These are phyloP conservation scores for Alternaria gansuensis DNA, from an alignment of 2,329 filamentous ascomycete genomes.

Conservation along the genomic window DNA sequence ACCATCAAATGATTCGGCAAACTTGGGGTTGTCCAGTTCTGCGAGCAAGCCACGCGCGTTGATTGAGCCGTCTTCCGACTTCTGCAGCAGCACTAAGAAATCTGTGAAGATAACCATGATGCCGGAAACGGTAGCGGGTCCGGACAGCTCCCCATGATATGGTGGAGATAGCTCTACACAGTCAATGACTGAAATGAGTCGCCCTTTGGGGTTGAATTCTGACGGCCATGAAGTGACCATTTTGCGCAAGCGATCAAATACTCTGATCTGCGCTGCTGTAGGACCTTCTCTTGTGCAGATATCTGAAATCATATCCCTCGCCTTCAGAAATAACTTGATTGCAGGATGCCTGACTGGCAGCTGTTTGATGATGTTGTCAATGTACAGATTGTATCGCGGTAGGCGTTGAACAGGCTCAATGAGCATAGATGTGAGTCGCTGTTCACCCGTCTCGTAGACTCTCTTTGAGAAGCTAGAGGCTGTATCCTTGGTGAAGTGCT, in stretches of 20 bases:
- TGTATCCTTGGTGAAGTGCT: conserved; percentile 76
- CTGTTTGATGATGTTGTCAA: conserved; percentile 90
- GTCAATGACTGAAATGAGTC: conserved; percentile 82
- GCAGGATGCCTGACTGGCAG: conserved; percentile 88
- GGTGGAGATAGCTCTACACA: conserved; percentile 79
- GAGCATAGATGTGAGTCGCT: conserved; percentile 85
- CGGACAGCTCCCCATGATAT: conserved; percentile 63
- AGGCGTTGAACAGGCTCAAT: conserved; percentile 97
- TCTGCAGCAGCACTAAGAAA: conserved; percentile 78
- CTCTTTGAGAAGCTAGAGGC: conserved; percentile 84
- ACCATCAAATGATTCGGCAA: conserved; percentile 45
- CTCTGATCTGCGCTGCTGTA: conserved; percentile 73
- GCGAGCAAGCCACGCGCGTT: conserved; percentile 81
- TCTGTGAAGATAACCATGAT: conserved; percentile 88
- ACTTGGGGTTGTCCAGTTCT: conserved; percentile 81
- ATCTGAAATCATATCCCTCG: conserved; percentile 91
- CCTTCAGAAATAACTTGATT: conserved; percentile 81
- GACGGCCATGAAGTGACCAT: conserved; percentile 81
- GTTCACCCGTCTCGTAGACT: conserved; percentile 85
- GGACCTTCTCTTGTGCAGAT: conserved; percentile 92
- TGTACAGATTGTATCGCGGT: conserved; percentile 92
- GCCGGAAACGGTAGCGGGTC: conserved; percentile 62
- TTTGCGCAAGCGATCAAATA: conserved; percentile 76
- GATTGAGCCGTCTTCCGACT: conserved; percentile 67
- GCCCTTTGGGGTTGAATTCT: conserved; percentile 75